Evolutionary conservation across 306 rosid genomes (phyloP), one percentile per base, ranked within the genome.

Genomic region (Trifolium fragiferum): DNA sequence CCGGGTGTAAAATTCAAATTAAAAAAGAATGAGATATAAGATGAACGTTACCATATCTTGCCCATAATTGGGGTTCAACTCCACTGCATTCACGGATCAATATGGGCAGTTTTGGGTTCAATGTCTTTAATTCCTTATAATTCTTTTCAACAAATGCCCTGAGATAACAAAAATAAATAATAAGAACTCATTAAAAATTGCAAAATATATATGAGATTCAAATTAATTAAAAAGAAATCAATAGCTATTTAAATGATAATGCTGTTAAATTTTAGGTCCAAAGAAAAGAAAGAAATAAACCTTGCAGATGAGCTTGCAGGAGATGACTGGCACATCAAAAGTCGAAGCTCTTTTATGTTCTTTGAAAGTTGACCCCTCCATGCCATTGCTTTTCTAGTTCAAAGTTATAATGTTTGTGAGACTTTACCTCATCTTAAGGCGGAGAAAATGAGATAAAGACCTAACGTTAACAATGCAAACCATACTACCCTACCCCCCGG

Each of bases 11-110:
- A 37, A 64, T 19, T 16, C 62, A 79, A 63, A 76, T 65, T 3
- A 9, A 25, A 68, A 32, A 23, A 41, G 30, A 54, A 60, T 59
- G 21, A 68, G 65, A 54, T n/a, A 50, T 58, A 27, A 67, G 68
- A 70, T 37, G 20, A 55, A 37, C 37, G 58, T 78, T 90, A 92
- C 99, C 97, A 72, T 86, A 94, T 90, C 99, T 86, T 62, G 99
- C 98, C 99, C 99, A 95, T 49, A 95, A 73, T 74, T 92, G 99
- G 27, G 98, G 97, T 59, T 88, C 87, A 44, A 85, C 74, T 78
- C 97, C 99, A 46, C 90, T 76, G 93, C 92, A 77, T 76, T 94
- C 99, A 27, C 99, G 97, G 62, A 92, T 90, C 91, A 92, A 81
- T 76, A 95, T 92, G 41, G 99, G 98, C 18, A 95, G 78, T 73